Evolutionary conservation across 2,329 filamentous ascomycete genomes (phyloP).

Genomic region (Aureobasidium sp.): DNA sequence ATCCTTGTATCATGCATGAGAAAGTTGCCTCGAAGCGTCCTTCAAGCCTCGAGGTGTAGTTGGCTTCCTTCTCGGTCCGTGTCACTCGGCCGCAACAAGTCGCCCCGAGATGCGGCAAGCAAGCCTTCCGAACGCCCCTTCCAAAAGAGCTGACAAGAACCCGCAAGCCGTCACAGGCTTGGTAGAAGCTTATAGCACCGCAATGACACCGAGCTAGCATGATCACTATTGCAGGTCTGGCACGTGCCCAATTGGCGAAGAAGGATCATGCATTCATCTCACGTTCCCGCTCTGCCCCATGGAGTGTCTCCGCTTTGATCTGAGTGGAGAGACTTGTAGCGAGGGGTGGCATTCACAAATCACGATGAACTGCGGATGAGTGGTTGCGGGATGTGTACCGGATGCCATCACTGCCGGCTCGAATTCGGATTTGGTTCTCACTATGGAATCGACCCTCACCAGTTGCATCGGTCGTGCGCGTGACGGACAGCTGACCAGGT

Average conservation of each 20-base stretch:
- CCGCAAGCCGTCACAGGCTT: not conserved
- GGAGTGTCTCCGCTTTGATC: not conserved
- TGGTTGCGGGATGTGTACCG: not conserved
- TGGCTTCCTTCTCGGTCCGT: not conserved
- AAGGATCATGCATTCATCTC: not conserved
- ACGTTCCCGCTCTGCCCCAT: not conserved
- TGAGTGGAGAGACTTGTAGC: not conserved
- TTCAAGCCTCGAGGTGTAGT: not conserved
- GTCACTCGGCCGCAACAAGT: not conserved
- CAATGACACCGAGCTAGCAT: not conserved
- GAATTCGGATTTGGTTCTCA: not conserved
- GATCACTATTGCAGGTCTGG: not conserved
- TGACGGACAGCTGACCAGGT: not conserved
- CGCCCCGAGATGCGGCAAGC: not conserved
- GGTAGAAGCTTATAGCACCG: conserved; percentile 9
- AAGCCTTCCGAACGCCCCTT: conserved; percentile 4
- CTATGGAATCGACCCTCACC: not conserved
- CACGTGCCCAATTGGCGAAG: not conserved
- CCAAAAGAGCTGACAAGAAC: not conserved
- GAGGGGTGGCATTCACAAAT: not conserved
- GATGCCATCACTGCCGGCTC: not conserved
- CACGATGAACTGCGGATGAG: not conserved
- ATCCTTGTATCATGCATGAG: not conserved
- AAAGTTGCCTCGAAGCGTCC: not conserved
- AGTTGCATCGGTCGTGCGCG: not conserved